Percentiles rank a stretch among this genome's conserved stretches.
Conservation (phyloP, 306 rosid genomes). For the Glycyrrhiza uralensis region DNA sequence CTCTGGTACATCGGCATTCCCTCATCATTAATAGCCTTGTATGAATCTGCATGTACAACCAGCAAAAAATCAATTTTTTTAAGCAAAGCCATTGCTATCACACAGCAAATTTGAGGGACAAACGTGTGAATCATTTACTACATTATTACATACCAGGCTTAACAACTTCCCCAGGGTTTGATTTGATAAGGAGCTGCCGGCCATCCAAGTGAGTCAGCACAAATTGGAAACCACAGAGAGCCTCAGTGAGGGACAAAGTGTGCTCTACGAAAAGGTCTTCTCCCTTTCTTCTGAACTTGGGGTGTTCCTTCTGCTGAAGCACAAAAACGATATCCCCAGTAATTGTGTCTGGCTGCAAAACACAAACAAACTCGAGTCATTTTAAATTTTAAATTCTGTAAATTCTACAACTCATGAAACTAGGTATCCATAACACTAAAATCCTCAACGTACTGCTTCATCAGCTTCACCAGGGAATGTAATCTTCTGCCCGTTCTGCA, state of each 20-base stretch:
- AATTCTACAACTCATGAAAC: not conserved
- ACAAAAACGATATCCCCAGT: constrained; percentile 96
- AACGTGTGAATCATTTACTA: not conserved
- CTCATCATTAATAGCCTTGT: constrained; percentile 82
- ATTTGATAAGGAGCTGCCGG: constrained; percentile 86
- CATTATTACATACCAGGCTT: constrained; percentile 92
- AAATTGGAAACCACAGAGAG: constrained; percentile 93
- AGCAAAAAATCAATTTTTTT: not conserved
- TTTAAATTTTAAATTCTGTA: no score
- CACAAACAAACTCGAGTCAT: constrained; percentile 4
- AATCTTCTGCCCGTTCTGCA: constrained; percentile 83
- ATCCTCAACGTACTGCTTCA: constrained; percentile 58
- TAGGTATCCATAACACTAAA: not conserved
- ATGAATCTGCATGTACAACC: constrained; percentile 52
- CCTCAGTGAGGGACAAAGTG: constrained; percentile 71
- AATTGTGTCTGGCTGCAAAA: constrained; percentile 79
- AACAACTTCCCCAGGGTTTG: constrained; percentile 86
- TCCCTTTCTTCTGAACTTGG: constrained; percentile 76
- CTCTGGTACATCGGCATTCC: constrained; percentile 94
- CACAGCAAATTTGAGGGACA: not conserved
- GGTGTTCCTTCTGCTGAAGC: constrained; percentile 91
- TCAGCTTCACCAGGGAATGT: constrained; percentile 98
- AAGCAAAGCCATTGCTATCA: not conserved
- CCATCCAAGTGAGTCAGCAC: constrained; percentile 76
- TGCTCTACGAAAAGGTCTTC: constrained; percentile 86